phyloP scores from a whole-genome alignment of 139 green algal species.

The Deuterostichococcus epilithicus region DNA sequence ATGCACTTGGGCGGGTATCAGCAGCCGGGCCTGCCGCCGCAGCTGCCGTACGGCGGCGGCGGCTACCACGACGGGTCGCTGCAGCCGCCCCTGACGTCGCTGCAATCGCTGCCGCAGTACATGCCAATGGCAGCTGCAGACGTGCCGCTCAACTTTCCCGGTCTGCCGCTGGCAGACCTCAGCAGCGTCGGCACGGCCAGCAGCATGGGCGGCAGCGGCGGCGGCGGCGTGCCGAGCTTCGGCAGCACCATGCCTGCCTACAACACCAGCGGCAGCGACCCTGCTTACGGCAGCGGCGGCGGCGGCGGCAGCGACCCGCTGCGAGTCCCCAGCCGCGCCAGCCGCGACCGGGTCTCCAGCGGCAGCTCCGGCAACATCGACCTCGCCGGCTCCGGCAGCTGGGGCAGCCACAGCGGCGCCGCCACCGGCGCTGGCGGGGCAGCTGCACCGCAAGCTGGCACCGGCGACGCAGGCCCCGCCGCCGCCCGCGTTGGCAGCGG shows the following conservation, averaged over 20 bases:
- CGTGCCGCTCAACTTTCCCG: no score
- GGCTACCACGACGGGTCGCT: background rate
- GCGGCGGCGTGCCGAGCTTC: no score
- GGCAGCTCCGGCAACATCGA: background rate
- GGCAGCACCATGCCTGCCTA: no score
- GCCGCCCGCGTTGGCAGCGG: background rate
- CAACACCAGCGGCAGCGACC: background rate
- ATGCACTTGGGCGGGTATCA: background rate
- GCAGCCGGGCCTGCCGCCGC: background rate
- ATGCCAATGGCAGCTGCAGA: constrained; percentile 29
- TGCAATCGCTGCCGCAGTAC: constrained; percentile 11
- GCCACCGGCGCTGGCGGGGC: no score
- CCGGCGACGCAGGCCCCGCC: no score
- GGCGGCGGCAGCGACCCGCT: background rate
- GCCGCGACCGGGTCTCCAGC: background rate
- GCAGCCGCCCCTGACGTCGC: constrained; percentile 3
- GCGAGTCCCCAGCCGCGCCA: background rate
- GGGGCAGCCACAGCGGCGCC: no score
- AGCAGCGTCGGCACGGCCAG: background rate
- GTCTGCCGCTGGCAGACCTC: no score
- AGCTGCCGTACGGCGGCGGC: constrained; percentile 14
- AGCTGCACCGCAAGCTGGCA: no score
- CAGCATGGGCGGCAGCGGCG: background rate
- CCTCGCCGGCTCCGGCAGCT: no score
- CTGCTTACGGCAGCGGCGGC: background rate